These are phyloP conservation scores for Hyphopichia buzzinii DNA, from an alignment of 1,139 yeast genomes.

Conservation along the genomic window DNA sequence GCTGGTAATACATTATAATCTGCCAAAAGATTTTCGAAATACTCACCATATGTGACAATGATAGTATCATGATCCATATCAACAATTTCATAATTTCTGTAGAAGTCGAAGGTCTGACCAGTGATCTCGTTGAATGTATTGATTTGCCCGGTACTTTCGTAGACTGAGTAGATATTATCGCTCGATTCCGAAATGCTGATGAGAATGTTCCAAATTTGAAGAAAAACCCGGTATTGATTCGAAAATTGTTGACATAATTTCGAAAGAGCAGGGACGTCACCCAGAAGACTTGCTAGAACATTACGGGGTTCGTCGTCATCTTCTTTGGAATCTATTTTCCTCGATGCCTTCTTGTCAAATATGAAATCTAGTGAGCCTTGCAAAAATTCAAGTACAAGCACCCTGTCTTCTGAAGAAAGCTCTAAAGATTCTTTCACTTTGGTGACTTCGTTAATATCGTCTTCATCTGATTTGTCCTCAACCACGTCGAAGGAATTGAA, in stretches of 20 bases:
- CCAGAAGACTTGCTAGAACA: slow-evolving; percentile 20
- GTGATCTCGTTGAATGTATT: slow-evolving; percentile 27
- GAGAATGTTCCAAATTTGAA: slow-evolving; percentile 31
- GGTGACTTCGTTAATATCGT: slow-evolving; percentile 15
- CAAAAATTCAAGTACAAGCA: slow-evolving; percentile 23
- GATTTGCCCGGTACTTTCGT: slow-evolving; percentile 22
- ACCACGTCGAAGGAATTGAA: slow-evolving; percentile 27
- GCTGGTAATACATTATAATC: slow-evolving; percentile 3
- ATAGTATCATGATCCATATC: slow-evolving; percentile 8
- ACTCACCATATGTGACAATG: slow-evolving; percentile 14
- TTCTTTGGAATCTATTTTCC: slow-evolving; percentile 12
- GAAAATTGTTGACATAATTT: slow-evolving; percentile 19
- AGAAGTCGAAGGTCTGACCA: slow-evolving; percentile 23
- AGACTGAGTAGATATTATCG: slow-evolving; percentile 20
- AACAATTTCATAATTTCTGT: slow-evolving; percentile 15
- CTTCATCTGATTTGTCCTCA: slow-evolving; percentile 12
- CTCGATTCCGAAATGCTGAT: slow-evolving; percentile 15
- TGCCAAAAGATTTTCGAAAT: slow-evolving; percentile 12
- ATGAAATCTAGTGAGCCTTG: slow-evolving; percentile 24
- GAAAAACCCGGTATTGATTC: slow-evolving; percentile 19
- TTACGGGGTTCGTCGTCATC: slow-evolving; percentile 18
- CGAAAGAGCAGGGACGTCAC: slow-evolving; percentile 22
- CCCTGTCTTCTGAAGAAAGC: slow-evolving; percentile 14
- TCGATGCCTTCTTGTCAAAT: slow-evolving; percentile 12
- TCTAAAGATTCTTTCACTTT: slow-evolving; percentile 24